phyloP scores from a whole-genome alignment of 2,329 filamentous ascomycete species.

The Dothistroma pini region DNA sequence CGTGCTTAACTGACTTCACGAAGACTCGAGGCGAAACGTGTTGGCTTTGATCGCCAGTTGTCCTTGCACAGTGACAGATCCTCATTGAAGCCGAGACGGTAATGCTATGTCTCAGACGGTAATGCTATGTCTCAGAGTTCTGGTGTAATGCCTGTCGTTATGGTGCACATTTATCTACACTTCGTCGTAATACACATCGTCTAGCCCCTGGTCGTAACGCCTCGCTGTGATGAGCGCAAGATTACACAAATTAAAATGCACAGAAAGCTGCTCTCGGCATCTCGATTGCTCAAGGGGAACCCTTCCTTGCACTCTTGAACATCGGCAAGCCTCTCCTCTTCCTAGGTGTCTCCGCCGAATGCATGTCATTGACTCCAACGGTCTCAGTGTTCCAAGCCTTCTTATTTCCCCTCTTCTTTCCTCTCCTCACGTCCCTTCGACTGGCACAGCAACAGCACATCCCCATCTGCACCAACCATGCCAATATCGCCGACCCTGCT shows the following conservation, averaged over 20 bases:
- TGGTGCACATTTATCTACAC: background rate
- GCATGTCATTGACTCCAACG: conserved; percentile 2
- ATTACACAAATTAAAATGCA: background rate
- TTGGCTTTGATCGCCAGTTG: too few relatives aligned
- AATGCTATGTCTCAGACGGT: background rate
- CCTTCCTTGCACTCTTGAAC: conserved; percentile 16
- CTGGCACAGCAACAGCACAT: conserved; percentile 74
- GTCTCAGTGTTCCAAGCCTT: conserved; percentile 22
- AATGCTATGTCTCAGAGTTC: background rate
- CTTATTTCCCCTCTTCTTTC: conserved; percentile 42
- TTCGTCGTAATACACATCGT: background rate
- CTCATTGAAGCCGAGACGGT: too few relatives aligned
- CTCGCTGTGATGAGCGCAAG: background rate
- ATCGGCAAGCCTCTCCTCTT: conserved; percentile 15
- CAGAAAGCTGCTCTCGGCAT: too few relatives aligned
- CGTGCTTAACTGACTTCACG: too few relatives aligned
- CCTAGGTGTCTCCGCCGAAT: conserved; percentile 10
- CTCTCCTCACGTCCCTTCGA: conserved; percentile 50
- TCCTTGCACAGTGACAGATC: too few relatives aligned
- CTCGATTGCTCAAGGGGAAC: too few relatives aligned
- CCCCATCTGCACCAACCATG: conserved; percentile 67
- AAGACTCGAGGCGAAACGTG: too few relatives aligned
- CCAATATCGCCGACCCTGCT: conserved; percentile 61
- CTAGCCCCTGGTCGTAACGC: background rate
- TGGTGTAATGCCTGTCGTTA: background rate